Evolutionary conservation across 164 flowering plant genomes (phyloP), one percentile per base, ranked within the genome.

Genomic region (Magnolia sinica): DNA sequence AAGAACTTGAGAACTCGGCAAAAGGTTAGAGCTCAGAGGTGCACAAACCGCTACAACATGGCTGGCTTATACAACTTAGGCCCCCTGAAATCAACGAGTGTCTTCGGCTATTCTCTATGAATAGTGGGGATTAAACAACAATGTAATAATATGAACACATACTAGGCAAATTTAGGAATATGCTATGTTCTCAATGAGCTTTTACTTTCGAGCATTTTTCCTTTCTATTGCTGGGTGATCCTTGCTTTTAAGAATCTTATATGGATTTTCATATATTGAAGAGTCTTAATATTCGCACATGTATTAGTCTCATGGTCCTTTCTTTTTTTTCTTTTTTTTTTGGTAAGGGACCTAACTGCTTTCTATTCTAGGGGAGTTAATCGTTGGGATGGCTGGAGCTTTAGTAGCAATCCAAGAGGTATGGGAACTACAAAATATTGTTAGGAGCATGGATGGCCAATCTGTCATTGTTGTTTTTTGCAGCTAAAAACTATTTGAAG

Each of bases 381-480:
- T 52, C 65, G 65, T 55, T 72, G 74, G 74, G n/a, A 72, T 65
- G 11, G 64, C 74, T 23, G 74, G 55, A 45, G 74, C 74, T 14
- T 72, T 72, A 55, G 24, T 72, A 11, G 37, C 64, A 52, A 72
- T 72, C 20, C 74, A 72, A 55, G 74, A 72, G 74, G 74, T 72
- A 72, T 7, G 8, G 37, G 65, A 22, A 22, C 63, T 71, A 23
- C 24, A n/a, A 50, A 71, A 31, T 71, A 37, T 31, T 13, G 2
- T 37, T 31, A 31, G 37, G 37, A 31, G 37, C 37, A 31, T 31
- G 37, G 37, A 31, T 31, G 37, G 37, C 37, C 37, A 31, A 31
- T 31, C 37, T 37, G 68, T 13, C 27, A 65, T 65, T 65, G 22
- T 4, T 19, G 7, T n/a, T 65, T 65, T 65, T 65, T 23, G 11